Base-by-base conservation (phyloP, 495 filamentous ascomycete species). In the Xylaria acuta region DNA sequence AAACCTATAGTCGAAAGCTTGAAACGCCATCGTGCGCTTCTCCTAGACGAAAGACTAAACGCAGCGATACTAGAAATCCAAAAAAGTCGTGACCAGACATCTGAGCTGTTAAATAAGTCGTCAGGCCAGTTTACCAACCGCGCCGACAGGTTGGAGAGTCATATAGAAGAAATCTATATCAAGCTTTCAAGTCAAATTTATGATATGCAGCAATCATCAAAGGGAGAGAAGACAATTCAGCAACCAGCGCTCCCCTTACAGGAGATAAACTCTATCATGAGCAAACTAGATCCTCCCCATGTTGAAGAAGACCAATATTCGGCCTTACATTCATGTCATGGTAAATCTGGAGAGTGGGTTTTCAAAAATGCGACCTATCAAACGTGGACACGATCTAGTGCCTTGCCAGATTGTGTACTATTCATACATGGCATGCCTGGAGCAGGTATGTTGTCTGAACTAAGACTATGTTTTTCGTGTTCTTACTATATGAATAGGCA, bases 1-100 rank as follows among this genome's bases (percentile, higher is more conserved):
- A 64, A n/a, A 41, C 36, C 60, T 43, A 64, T 64, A 18, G 5
- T 64, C 22, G 60, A 64, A 30, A 64, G 60, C 7, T 43, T 64
- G 16, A 64, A 64, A 43, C 60, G 60, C 34, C 60, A 64, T 25
- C 14, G 60, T 1, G 27, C 60, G 9, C 60, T 64, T 41, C 60
- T 64, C 20, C 36, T 14, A 14, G 60, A 64, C 9, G 32, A 40
- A 43, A 64, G 30, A 64, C 36, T 64, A 3, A 41, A 45, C 16
- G 60, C 60, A 25, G 54, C 27, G 7, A 7, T 30, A 16, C 0
- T 58, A 27, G 54, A 58, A 34, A 58, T 58, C 25, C 54, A 58
- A 34, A 34, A 0, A 18, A 58, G 27, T 20, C 54, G 54, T 2
- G 14, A 22, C 30, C 7, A 58, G 12, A 58, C 30, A 34, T 16